Conservation (phyloP, 208 protist genomes). For the Leptomonas pyrrhocoris region DNA sequence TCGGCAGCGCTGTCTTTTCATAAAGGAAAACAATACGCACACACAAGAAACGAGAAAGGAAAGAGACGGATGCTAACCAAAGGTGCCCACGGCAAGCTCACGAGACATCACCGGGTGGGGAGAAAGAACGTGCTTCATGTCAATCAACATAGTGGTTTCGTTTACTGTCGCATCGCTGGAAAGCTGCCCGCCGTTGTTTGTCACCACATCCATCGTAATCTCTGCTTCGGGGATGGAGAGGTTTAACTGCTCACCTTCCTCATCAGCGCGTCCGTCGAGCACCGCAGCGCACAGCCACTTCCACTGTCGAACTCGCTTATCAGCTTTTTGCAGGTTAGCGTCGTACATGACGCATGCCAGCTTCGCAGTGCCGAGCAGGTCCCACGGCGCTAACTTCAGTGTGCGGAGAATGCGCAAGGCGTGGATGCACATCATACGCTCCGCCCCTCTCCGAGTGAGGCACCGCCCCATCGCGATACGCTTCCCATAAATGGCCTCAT, state of each 20-base stretch:
- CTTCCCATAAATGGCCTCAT: slow-evolving; percentile 36
- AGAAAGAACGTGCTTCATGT: slow-evolving; percentile 14
- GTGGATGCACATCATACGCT: slow-evolving; percentile 67
- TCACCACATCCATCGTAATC: slow-evolving; percentile 1
- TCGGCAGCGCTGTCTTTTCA: no score
- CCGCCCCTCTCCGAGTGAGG: slow-evolving; percentile 43
- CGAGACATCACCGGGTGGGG: slow-evolving; percentile 39
- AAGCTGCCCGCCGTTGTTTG: not conserved
- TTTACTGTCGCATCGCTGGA: not conserved
- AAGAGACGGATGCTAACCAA: not conserved
- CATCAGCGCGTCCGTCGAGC: slow-evolving; percentile 2
- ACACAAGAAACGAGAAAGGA: not conserved
- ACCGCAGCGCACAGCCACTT: slow-evolving; percentile 11
- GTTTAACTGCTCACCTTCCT: not conserved
- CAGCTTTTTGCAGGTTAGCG: not conserved
- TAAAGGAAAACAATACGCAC: not conserved
- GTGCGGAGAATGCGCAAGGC: slow-evolving; percentile 54
- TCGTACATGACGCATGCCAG: slow-evolving; percentile 30
- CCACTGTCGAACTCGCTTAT: slow-evolving; percentile 12
- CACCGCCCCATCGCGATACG: slow-evolving; percentile 67
- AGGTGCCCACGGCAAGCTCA: slow-evolving; percentile 17
- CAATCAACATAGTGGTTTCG: not conserved
- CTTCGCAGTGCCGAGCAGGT: slow-evolving; percentile 10
- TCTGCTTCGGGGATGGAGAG: slow-evolving; percentile 3
- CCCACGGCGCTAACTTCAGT: slow-evolving; percentile 50